Evolutionary conservation across 805 yeast species (phyloP).

Genomic region (Lachancea lanzarotensis): DNA sequence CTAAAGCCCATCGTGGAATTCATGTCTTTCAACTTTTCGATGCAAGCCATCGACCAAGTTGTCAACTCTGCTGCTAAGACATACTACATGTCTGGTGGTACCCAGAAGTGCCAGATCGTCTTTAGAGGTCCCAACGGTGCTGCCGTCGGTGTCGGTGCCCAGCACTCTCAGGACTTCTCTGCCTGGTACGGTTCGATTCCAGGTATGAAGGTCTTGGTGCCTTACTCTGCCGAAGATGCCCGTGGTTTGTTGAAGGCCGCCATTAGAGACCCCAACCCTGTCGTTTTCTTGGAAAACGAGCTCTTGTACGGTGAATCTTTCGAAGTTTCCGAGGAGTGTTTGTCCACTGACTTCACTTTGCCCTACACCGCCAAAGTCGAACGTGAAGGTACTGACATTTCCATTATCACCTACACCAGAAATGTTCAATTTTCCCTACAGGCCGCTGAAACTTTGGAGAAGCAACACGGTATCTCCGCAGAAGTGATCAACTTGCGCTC

Average conservation of each 20-base stretch:
- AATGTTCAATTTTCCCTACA: conserved; percentile 78
- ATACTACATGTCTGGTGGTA: conserved; percentile 98
- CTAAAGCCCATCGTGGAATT: conserved; percentile 96
- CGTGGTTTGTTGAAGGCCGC: conserved; percentile 95
- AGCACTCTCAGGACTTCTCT: conserved; percentile 95
- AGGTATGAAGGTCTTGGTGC: conserved; percentile 94
- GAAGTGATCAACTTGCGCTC: conserved; percentile 95
- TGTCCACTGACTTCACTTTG: conserved; percentile 79
- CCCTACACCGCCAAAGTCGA: conserved; percentile 96
- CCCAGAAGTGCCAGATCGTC: conserved; percentile 91
- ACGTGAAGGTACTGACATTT: conserved; percentile 83
- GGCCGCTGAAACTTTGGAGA: conserved; percentile 83
- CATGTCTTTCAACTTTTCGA: conserved; percentile 98
- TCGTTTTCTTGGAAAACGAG: conserved; percentile 93
- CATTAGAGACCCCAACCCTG: conserved; percentile 97
- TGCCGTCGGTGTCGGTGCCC: conserved; percentile 99
- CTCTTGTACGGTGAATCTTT: conserved; percentile 87
- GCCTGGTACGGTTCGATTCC: conserved; percentile 99
- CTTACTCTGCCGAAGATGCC: conserved; percentile 92
- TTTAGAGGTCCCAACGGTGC: conserved; percentile 99
- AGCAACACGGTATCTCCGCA: conserved; percentile 79
- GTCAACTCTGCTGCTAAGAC: conserved; percentile 98
- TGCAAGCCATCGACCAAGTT: conserved; percentile 99
- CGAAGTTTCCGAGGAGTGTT: conserved; percentile 82
- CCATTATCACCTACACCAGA: conserved; percentile 88